Evolutionary conservation across 1,284 basidiomycete genomes (phyloP).

Genomic region (Ustilago esculenta): DNA sequence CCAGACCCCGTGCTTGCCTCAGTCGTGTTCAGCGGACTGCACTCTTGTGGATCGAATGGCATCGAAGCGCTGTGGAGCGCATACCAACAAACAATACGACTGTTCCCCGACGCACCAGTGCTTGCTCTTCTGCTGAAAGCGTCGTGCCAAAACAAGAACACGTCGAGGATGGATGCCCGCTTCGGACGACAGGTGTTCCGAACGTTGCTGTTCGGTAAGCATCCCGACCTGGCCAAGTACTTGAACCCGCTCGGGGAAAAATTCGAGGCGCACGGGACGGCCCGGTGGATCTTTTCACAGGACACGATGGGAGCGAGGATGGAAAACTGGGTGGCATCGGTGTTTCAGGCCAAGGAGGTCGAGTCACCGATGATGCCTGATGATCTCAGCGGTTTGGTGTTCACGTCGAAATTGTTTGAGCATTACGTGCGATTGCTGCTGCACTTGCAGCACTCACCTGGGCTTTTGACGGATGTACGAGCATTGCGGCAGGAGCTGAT

Average conservation of each 20-base stretch:
- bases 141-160: slow-evolving; percentile 3
- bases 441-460: slow-evolving; percentile 27
- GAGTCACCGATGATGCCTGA: not conserved
- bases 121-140: slow-evolving; percentile 36
- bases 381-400: slow-evolving; percentile 13
- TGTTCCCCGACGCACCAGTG: slow-evolving; percentile 35
- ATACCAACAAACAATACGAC: slow-evolving; percentile 25
- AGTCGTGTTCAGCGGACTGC: slow-evolving; percentile 34
- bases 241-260: slow-evolving; percentile 14
- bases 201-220: slow-evolving; percentile 29
- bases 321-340: slow-evolving; percentile 37
- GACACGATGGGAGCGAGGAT: slow-evolving; percentile 17
- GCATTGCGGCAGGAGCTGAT: slow-evolving; percentile 16
- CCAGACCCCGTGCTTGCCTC: slow-evolving; percentile 26
- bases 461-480: not conserved
- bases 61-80: slow-evolving; percentile 27
- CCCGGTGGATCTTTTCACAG: slow-evolving; percentile 34
- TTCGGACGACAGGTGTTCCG: slow-evolving; percentile 29
- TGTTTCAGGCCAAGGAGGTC: slow-evolving; percentile 7
- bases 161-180: slow-evolving; percentile 5
- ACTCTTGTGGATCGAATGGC: slow-evolving; percentile 15
- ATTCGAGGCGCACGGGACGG: slow-evolving; percentile 11
- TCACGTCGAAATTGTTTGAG: slow-evolving; percentile 34
- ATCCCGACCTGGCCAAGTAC: slow-evolving; percentile 21
- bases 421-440: slow-evolving; percentile 35